Percentiles rank a stretch among this genome's conserved stretches.
Evolutionary conservation across 371 early-diverging fungal species (phyloP).

Genomic region (Mortierella sp.): DNA sequence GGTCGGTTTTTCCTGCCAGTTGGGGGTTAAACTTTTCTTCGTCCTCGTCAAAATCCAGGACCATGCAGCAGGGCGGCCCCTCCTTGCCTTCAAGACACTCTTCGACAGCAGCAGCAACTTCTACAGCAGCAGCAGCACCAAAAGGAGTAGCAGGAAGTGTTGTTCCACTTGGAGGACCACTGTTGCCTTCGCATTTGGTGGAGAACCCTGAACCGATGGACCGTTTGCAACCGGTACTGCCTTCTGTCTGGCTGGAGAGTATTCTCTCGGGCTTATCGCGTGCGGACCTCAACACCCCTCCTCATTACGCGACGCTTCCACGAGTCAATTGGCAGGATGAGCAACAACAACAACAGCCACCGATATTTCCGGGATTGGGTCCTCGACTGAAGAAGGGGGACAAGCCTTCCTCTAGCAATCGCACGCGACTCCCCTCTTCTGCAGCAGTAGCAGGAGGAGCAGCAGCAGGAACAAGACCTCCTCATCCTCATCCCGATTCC

Average conservation of each 20-base stretch:
- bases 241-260: conserved; percentile 47
- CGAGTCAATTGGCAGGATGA: conserved; percentile 29
- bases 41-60: conserved; percentile 16
- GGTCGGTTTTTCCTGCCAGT: conserved; percentile 36
- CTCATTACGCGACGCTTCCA: conserved; percentile 49
- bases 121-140: background rate
- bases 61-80: background rate
- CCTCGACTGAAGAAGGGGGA: background rate
- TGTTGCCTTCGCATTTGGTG: conserved; percentile 11
- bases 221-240: conserved; percentile 25
- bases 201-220: conserved; percentile 34
- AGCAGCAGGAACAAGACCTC: background rate
- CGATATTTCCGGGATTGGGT: conserved; percentile 19
- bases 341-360: conserved; percentile 2
- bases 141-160: background rate
- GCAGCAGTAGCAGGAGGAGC: background rate
- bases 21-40: conserved; percentile 30
- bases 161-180: conserved; percentile 2
- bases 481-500: background rate
- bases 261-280: conserved; percentile 38
- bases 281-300: conserved; percentile 19
- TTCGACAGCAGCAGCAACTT: background rate
- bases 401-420: background rate
- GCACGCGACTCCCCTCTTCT: background rate
- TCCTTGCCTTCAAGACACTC: conserved; percentile 6